A percentile compares a stretch with the other conserved stretches of the same genome.
These are phyloP conservation scores for Thermothelomyces thermophilus DNA, from an alignment of 2,329 filamentous ascomycete species.

Conservation along the genomic window DNA sequence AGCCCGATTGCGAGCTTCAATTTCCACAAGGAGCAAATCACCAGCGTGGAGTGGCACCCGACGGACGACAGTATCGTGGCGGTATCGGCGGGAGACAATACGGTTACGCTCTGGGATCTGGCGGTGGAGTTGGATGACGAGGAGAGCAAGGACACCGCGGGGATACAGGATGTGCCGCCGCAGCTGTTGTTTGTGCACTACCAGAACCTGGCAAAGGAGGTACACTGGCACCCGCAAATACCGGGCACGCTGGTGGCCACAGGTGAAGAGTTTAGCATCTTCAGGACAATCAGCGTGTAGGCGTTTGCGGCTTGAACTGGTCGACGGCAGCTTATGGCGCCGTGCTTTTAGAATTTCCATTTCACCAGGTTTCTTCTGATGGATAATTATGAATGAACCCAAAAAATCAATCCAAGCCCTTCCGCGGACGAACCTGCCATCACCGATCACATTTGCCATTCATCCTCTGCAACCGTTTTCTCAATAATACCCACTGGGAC, in stretches of 20 bases:
- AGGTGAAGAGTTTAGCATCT: conserved; percentile 80
- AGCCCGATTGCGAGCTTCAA: conserved; percentile 86
- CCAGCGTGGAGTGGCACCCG: conserved; percentile 93
- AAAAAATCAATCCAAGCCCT: too few relatives aligned
- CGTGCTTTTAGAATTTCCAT: background rate
- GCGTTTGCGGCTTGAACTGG: background rate
- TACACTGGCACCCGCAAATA: conserved; percentile 97
- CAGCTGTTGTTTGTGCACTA: conserved; percentile 97
- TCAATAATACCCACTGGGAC: too few relatives aligned
- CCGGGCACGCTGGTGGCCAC: conserved; percentile 84
- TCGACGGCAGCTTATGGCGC: too few relatives aligned
- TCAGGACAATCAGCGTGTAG: conserved; percentile 79
- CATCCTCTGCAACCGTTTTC: too few relatives aligned
- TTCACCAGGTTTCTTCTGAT: too few relatives aligned
- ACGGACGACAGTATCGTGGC: conserved; percentile 94
- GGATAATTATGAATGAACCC: too few relatives aligned
- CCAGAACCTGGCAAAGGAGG: conserved; percentile 87
- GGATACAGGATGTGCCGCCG: conserved; percentile 82
- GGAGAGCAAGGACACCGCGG: conserved; percentile 83
- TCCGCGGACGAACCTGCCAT: too few relatives aligned
- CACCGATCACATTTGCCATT: too few relatives aligned
- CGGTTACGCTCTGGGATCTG: conserved; percentile 92
- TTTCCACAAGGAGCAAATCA: conserved; percentile 96
- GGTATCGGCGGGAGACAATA: conserved; percentile 88
- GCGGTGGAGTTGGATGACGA: conserved; percentile 96